Evolutionary conservation across 257 asterid genomes (phyloP).

Genomic region (Forsythia suspensa): DNA sequence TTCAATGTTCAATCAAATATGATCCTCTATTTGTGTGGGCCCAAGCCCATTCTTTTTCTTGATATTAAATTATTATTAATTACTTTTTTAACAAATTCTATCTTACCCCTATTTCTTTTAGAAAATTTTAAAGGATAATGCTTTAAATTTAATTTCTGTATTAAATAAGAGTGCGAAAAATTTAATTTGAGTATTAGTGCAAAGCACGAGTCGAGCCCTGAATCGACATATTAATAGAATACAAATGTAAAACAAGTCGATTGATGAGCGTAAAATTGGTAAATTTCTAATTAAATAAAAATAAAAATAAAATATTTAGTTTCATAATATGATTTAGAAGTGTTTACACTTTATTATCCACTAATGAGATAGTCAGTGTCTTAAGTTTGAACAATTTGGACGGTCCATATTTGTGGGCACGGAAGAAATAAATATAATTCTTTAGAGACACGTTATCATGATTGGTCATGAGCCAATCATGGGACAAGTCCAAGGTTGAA

Average conservation of each 20-base stretch:
- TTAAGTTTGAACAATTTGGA: background rate
- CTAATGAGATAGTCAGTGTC: background rate
- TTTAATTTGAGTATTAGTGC: background rate
- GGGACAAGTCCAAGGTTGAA: conserved; percentile 36
- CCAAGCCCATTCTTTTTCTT: background rate
- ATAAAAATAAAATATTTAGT: no score
- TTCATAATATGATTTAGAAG: no score
- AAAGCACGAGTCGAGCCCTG: background rate
- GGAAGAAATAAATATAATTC: background rate
- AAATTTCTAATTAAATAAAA: background rate
- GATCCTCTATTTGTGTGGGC: conserved; percentile 9
- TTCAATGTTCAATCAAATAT: conserved; percentile 1
- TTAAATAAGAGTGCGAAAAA: no score
- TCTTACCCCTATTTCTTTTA: background rate
- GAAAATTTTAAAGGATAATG: background rate
- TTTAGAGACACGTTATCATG: conserved; percentile 41
- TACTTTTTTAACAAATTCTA: background rate
- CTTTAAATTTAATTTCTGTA: background rate
- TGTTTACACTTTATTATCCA: background rate
- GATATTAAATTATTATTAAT: background rate
- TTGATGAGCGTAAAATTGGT: no score
- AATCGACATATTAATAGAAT: background rate
- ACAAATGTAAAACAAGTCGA: no score
- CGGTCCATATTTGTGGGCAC: background rate
- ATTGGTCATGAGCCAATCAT: conserved; percentile 29